Base-by-base conservation (phyloP, 2,329 filamentous ascomycete species). In the Fusarium devonianum region DNA sequence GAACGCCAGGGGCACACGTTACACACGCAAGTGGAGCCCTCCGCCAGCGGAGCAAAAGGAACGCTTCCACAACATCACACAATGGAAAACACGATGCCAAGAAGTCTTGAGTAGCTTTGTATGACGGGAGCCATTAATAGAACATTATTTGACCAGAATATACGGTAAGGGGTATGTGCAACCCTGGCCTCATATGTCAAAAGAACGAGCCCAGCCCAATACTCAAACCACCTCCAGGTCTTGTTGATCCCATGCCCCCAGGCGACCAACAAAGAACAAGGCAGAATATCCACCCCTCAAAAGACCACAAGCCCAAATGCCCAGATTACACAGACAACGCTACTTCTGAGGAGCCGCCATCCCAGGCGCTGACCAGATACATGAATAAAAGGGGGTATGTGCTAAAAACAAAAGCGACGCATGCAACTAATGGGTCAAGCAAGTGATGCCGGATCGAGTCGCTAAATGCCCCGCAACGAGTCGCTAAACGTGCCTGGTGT, bases 121-220 rank as follows among this genome's bases (percentile, higher is more conserved):
- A 13, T 45, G n/a, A 30, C 23, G 41, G 41, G 49, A 49, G 33
- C 36, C 37, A 49, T 49, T 56, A 50, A 51, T 50, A 35, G 45
- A 56, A 43, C 49, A 56, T 51, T 62, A 46, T 56, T n/a, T 37
- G 56, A 58, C 60, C 60, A 63, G 56, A 62, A 55, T 57, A 38
- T 63, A 65, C 62, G 53, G 46, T 59, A 64, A 65, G 57, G 62
- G 62, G 62, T 64, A 64, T 66, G 58, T 59, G 60, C 51, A 63
- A 54, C 59, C 56, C 60, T 62, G 60, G 60, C 44, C 44, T 55
- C 47, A 44, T 34, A 51, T 59, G 53, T 53, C 40, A 37, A 45
- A 50, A 28, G 38, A 49, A 35, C 35, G 38, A 49, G 48, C 39
- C 53, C 29, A 36, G 49, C 46, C 45, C 23, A 35, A 28, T 42